These are phyloP conservation scores for Metschnikowia cerradonensis DNA, from an alignment of 805 yeast genomes.

Conservation along the genomic window DNA sequence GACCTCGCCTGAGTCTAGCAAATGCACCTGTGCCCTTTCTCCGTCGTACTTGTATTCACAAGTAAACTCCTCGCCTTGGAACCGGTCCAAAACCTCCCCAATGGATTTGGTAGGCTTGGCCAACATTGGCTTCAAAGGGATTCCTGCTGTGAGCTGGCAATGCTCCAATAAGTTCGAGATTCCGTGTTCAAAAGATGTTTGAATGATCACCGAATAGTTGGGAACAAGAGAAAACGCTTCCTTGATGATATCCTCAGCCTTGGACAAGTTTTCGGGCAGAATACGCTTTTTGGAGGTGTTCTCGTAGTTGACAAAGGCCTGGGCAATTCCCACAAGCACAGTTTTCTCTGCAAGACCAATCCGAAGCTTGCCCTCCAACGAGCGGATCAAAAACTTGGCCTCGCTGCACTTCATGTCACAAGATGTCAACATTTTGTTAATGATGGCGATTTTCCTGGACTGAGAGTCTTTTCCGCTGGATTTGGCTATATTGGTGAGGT, in stretches of 20 bases:
- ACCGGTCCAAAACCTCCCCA: slow-evolving; percentile 85
- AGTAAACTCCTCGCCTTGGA: slow-evolving; percentile 79
- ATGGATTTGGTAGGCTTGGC: slow-evolving; percentile 96
- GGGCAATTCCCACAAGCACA: slow-evolving; percentile 77
- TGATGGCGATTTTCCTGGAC: slow-evolving; percentile 66
- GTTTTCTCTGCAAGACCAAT: slow-evolving; percentile 94
- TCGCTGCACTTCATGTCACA: slow-evolving; percentile 67
- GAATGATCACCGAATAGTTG: slow-evolving; percentile 77
- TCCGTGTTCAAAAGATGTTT: slow-evolving; percentile 63
- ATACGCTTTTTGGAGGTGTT: slow-evolving; percentile 18
- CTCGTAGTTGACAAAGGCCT: slow-evolving; percentile 71
- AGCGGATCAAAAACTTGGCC: slow-evolving; percentile 85
- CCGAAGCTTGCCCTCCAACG: slow-evolving; percentile 87
- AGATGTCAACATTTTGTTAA: slow-evolving; percentile 79
- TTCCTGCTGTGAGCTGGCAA: slow-evolving; percentile 81
- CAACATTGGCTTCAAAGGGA: slow-evolving; percentile 95
- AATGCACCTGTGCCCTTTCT: slow-evolving; percentile 93
- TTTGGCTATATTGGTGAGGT: slow-evolving; percentile 71
- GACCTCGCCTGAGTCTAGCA: slow-evolving; percentile 59
- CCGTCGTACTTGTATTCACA: slow-evolving; percentile 98
- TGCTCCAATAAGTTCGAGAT: slow-evolving; percentile 59
- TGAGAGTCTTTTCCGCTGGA: slow-evolving; percentile 82
- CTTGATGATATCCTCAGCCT: slow-evolving; percentile 74
- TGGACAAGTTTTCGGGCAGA: slow-evolving; percentile 43
- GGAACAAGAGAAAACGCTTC: slow-evolving; percentile 90